Percentiles rank a stretch among this genome's conserved stretches.
Conservation (phyloP, 1,139 yeast genomes). For the Schwanniomyces etchellsii region DNA sequence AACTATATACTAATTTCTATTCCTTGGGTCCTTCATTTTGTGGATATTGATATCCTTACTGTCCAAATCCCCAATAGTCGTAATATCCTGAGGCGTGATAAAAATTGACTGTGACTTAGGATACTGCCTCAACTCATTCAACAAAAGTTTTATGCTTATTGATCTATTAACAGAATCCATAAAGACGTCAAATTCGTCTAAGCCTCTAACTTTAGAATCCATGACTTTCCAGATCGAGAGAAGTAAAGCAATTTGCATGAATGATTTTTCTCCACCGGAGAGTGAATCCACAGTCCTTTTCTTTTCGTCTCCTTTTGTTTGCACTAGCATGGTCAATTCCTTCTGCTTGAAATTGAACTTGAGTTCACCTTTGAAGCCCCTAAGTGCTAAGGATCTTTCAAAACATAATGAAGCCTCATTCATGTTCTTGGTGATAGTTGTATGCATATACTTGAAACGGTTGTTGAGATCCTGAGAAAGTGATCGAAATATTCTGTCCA, state of each 20-base stretch:
- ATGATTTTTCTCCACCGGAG: slow-evolving; percentile 97
- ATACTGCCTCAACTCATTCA: slow-evolving; percentile 56
- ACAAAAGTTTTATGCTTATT: slow-evolving; percentile 69
- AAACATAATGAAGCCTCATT: slow-evolving; percentile 41
- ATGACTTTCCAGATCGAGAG: slow-evolving; percentile 91
- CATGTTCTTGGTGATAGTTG: slow-evolving; percentile 32
- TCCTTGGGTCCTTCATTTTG: slow-evolving; percentile 56
- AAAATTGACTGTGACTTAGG: slow-evolving; percentile 81
- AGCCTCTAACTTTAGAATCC: slow-evolving; percentile 80
- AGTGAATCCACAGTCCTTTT: slow-evolving; percentile 74
- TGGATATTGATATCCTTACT: slow-evolving; percentile 63
- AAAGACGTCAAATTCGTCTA: slow-evolving; percentile 96
- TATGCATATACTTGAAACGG: slow-evolving; percentile 46
- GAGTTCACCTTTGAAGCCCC: slow-evolving; percentile 75
- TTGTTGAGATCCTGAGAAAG: slow-evolving; percentile 34
- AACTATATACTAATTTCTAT: slow-evolving; percentile 8
- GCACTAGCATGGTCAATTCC: slow-evolving; percentile 49
- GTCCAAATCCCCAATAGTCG: slow-evolving; percentile 64
- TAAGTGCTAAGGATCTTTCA: slow-evolving; percentile 51
- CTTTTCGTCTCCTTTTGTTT: slow-evolving; percentile 53
- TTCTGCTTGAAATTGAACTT: slow-evolving; percentile 53
- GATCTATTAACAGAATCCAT: slow-evolving; percentile 94
- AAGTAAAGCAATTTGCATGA: slow-evolving; percentile 82
- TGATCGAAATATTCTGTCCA: slow-evolving; percentile 17
- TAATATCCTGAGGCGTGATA: slow-evolving; percentile 92